Percentiles rank a stretch among this genome's conserved stretches.
Conservation (phyloP, 129 eudicot genomes). For the Gnaphalium uliginosum region DNA sequence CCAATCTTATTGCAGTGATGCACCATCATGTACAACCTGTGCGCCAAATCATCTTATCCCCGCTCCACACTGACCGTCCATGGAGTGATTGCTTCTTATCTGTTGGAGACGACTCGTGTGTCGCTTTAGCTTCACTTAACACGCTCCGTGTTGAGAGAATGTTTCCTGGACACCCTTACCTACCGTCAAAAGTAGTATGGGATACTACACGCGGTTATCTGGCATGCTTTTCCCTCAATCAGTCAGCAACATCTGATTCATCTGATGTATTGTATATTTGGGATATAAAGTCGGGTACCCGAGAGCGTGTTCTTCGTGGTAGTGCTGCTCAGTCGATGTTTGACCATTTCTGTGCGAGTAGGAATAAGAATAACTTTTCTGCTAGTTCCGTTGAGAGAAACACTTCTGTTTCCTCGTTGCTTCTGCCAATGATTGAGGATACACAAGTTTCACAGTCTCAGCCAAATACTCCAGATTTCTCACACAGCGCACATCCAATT, state of each 20-base stretch:
- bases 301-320: conserved; percentile 96
- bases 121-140: conserved; percentile 76
- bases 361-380: conserved; percentile 38
- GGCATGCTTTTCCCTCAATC: conserved; percentile 75
- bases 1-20: conserved; percentile 65
- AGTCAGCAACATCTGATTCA: conserved; percentile 54
- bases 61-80: conserved; percentile 59
- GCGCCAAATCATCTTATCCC: conserved; percentile 78
- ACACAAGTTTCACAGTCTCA: conserved; percentile 49
- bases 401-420: conserved; percentile 65
- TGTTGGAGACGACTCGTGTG: conserved; percentile 82
- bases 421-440: conserved; percentile 52
- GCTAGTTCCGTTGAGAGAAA: conserved; percentile 42
- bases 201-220: conserved; percentile 77
- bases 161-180: conserved; percentile 85
- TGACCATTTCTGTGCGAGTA: conserved; percentile 58
- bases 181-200: conserved; percentile 84
- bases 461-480: conserved; percentile 24
- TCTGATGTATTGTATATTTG: conserved; percentile 78
- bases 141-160: conserved; percentile 86
- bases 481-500: conserved; percentile 44
- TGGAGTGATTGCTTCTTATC: conserved; percentile 95
- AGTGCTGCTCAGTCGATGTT: conserved; percentile 90
- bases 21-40: conserved; percentile 98
- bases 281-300: conserved; percentile 96